Base-by-base conservation (phyloP, 768 basidiomycete genomes). In the button mushroom (Agaricus bisporus) region DNA sequence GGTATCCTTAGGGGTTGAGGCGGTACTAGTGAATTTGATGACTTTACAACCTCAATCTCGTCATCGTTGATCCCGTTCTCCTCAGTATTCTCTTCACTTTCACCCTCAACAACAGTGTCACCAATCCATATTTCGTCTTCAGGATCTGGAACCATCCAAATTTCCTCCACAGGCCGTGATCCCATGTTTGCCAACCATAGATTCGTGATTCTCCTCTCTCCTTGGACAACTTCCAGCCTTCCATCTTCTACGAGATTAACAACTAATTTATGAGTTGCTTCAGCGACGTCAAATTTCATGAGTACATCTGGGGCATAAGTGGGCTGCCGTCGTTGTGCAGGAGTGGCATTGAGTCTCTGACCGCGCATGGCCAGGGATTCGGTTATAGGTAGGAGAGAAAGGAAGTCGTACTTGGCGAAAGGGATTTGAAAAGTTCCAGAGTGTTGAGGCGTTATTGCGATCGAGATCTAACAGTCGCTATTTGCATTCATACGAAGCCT, bases 341-440 rank as follows among this genome's bases (percentile, higher is more conserved):
- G 75, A 2, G 92, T 93, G 49, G 83, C 80, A 49, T 94, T 82
- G 10, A 97, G 72, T 48, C 93, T 74, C 42, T 75, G 80, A 12
- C 94, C 93, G n/a, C 82, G 84, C 32, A 74, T 75, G 8, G 80
- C 73, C 2, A 94, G 74, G 1, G 82, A 70, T 65, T 95, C 93
- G 0, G 64, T 73, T 22, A 76, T 73, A 2, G 87, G 82, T 17
- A 95, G 75, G 29, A 91, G 75, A 4, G 81, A 81, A 32, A 94
- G 77, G 64, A 94, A 95, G 28, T 82, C 66, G 58, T 86, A 91
- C 41, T 72, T 73, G 37, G 77, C 76, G 39, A 83, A 68, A 12
- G 79, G 78, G 41, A 95, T 68, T 20, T 67, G 69, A 41, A 95
- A 63, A 1, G 76, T 75, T 2, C 76, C 72, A 1, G 85, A 70